Percentiles rank a stretch among this genome's conserved stretches.
Conservation (phyloP, 169 alveolate genomes). For the Plasmodium gallinaceum region DNA sequence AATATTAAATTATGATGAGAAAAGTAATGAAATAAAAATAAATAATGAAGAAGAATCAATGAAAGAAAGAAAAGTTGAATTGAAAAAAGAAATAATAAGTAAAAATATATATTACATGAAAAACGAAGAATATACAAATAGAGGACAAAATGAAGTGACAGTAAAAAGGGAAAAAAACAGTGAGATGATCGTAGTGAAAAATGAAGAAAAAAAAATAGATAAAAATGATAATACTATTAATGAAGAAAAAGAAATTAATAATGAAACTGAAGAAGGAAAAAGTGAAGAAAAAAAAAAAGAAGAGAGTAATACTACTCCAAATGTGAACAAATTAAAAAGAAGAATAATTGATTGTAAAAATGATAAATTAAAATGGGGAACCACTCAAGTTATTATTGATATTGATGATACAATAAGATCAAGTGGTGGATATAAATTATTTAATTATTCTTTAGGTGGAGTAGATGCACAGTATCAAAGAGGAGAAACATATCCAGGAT, state of each 20-base stretch:
- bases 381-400: constrained; percentile 85
- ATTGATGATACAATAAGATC: constrained; percentile 90
- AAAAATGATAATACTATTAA: not conserved
- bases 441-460: constrained; percentile 89
- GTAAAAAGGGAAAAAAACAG: not conserved
- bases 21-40: not conserved
- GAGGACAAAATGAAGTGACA: not conserved
- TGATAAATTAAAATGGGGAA: constrained; percentile 58
- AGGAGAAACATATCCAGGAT: constrained; percentile 86
- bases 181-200: not conserved
- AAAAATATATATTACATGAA: not conserved
- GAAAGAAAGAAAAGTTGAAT: not conserved
- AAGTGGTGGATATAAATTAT: constrained; percentile 88
- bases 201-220: not conserved
- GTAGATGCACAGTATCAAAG: constrained; percentile 89
- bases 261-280: not conserved
- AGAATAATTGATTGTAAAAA: constrained; percentile 68
- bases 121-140: not conserved
- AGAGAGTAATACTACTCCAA: not conserved
- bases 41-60: not conserved
- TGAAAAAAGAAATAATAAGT: not conserved
- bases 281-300: too few relatives aligned
- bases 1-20: not conserved
- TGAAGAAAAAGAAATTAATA: not conserved
- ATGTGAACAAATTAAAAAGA: constrained; percentile 22